phyloP scores from a whole-genome alignment of 2,329 filamentous ascomycete species.

The Dothistroma pini region DNA sequence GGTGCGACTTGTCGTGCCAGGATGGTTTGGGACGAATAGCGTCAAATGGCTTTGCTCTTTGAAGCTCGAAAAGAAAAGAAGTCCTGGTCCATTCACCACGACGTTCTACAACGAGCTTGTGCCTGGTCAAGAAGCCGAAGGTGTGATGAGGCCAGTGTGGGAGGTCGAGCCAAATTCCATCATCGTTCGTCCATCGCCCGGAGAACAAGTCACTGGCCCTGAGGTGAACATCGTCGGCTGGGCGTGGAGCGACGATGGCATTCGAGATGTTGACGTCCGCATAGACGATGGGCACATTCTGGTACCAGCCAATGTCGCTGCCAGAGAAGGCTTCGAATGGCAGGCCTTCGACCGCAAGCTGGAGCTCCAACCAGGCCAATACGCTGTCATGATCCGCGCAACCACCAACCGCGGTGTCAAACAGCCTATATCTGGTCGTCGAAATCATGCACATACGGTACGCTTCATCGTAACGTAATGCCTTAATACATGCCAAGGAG shows the following conservation, averaged over 20 bases:
- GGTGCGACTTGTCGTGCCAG: slow-evolving; percentile 33
- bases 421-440: slow-evolving; percentile 24
- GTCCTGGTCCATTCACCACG: slow-evolving; percentile 29
- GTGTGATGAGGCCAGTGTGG: slow-evolving; percentile 28
- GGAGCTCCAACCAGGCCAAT: slow-evolving; percentile 4
- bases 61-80: slow-evolving; percentile 21
- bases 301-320: slow-evolving; percentile 5
- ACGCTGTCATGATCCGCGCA: slow-evolving; percentile 17
- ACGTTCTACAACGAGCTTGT: slow-evolving; percentile 30
- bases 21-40: slow-evolving; percentile 35
- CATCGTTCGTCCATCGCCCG: slow-evolving; percentile 25
- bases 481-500: neutral
- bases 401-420: slow-evolving; percentile 11
- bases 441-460: slow-evolving; percentile 27
- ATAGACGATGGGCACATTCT: slow-evolving; percentile 16
- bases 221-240: slow-evolving; percentile 24
- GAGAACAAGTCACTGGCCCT: slow-evolving; percentile 2
- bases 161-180: slow-evolving; percentile 31
- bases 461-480: neutral
- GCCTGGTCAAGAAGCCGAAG: slow-evolving; percentile 10
- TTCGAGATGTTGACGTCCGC: slow-evolving; percentile 26
- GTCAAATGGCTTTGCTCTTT: slow-evolving; percentile 34
- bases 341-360: slow-evolving; percentile 14
- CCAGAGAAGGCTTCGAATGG: slow-evolving; percentile 19
- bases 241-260: slow-evolving; percentile 29